These are phyloP conservation scores for Mucor lusitanicus DNA, from an alignment of 371 early-diverging fungal species.

Conservation along the genomic window DNA sequence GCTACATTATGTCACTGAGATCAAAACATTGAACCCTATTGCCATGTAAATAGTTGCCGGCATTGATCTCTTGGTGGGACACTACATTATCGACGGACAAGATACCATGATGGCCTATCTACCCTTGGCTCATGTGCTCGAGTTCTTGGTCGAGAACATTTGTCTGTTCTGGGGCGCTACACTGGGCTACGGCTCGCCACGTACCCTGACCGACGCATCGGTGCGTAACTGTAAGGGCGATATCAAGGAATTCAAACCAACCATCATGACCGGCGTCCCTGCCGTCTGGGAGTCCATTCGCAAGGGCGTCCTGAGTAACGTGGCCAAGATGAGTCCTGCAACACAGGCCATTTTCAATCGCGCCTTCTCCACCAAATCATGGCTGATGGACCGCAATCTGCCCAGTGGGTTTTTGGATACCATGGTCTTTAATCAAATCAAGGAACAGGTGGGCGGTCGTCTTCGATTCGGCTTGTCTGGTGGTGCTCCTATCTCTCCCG, in stretches of 20 bases:
- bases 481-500: constrained; percentile 77
- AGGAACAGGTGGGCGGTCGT: constrained; percentile 78
- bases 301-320: constrained; percentile 55
- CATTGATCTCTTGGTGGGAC: constrained; percentile 72
- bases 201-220: constrained; percentile 69
- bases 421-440: constrained; percentile 77
- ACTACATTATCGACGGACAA: constrained; percentile 67
- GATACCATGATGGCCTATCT: constrained; percentile 75
- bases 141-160: constrained; percentile 63
- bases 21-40: constrained; percentile 9
- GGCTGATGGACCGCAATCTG: constrained; percentile 52
- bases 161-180: constrained; percentile 57
- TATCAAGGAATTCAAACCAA: constrained; percentile 76
- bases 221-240: constrained; percentile 76
- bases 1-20: too few species aligned
- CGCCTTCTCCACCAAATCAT: constrained; percentile 65
- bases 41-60: constrained; percentile 59
- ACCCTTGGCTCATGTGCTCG: constrained; percentile 83
- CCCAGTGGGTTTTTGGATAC: constrained; percentile 68
- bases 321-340: constrained; percentile 47
- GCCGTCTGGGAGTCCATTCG: constrained; percentile 82
- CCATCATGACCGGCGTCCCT: constrained; percentile 80
- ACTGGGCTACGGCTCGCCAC: constrained; percentile 75
- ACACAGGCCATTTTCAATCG: constrained; percentile 58
- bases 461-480: constrained; percentile 77